Evolutionary conservation across 768 basidiomycete species (phyloP).

Genomic region (Lactarius psammicola): DNA sequence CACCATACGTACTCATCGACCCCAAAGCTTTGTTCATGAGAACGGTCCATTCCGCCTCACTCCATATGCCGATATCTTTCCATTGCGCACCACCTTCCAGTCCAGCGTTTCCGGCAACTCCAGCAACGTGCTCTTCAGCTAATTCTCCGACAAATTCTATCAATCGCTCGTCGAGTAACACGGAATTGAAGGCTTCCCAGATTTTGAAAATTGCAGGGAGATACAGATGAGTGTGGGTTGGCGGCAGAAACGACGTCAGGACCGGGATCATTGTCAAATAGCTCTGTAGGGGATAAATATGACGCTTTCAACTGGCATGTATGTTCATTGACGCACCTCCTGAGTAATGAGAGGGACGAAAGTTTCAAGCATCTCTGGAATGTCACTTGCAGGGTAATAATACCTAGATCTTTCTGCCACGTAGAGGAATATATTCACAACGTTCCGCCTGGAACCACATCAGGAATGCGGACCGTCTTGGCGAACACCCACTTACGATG

Average conservation of each 20-base stretch:
- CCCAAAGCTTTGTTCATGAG: constrained; percentile 80
- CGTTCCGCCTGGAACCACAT: constrained; percentile 43
- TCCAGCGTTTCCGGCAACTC: constrained; percentile 51
- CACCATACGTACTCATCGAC: constrained; percentile 61
- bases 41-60: constrained; percentile 76
- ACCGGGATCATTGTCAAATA: constrained; percentile 71
- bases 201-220: constrained; percentile 69
- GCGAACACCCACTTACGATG: constrained; percentile 45
- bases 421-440: constrained; percentile 69
- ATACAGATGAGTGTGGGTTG: constrained; percentile 61
- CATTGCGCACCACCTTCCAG: constrained; percentile 56
- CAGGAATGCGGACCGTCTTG: constrained; percentile 9
- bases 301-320: not conserved
- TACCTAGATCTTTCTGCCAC: constrained; percentile 69
- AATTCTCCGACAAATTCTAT: constrained; percentile 68
- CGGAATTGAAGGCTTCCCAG: constrained; percentile 79
- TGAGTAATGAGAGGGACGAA: constrained; percentile 72
- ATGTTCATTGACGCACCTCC: constrained; percentile 48
- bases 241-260: constrained; percentile 74
- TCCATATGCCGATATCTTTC: constrained; percentile 91
- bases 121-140: constrained; percentile 67
- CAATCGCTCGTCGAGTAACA: constrained; percentile 69
- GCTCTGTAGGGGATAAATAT: constrained; percentile 43
- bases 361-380: constrained; percentile 65
- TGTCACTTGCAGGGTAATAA: constrained; percentile 66